Evolutionary conservation across 257 asterid species (phyloP), one percentile per base, ranked within the genome.

Genomic region (Sherardia arvensis): DNA sequence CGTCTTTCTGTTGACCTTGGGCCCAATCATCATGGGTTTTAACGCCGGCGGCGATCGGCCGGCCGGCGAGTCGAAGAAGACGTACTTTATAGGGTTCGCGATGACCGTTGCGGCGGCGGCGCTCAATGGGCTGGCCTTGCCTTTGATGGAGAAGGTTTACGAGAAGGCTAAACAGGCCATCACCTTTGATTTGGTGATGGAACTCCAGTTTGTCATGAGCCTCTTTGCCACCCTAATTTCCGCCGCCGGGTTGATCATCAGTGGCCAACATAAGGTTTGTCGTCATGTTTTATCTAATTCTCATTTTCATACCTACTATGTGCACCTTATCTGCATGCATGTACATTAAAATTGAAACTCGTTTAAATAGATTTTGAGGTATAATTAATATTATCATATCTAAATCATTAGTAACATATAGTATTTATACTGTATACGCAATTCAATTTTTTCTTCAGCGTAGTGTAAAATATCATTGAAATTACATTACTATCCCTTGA

Each of bases 221-320:
- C 23, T 74, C 22, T 61, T 61, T 40, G 71, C 74, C 34, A 74
- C 75, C 32, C 23, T 55, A 40, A 33, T 69, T 49, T 74, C 71
- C 59, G 56, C 69, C 8, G 36, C 70, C 5, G 78, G 74, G 33
- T 69, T 74, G 78, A 43, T 74, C 21, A 10, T 53, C 18, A 64
- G 64, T 51, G 32, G 54, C 8, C 72, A 74, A 26, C 69, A 64
- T 11, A 28, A 74, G 69, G 78, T 74, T 32, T 8, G 75, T 69
- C n/a, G n/a, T n/a, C n/a, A n/a, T n/a, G n/a, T 48, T 17, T 7
- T 18, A 53, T 38, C 58, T 68, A 59, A 5, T 20, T 53, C 58
- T 53, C 8, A 15, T 21, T 49, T 40, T 40, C 48, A 40, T 40
- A 40, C 3, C 7, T 15, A 43, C 4, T 43, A 38, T 38, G 21